A percentile compares a stretch with the other conserved stretches of the same genome.
These are phyloP conservation scores for Linnemannia elongata DNA, from an alignment of 192 early-diverging fungal genomes.

Conservation along the genomic window DNA sequence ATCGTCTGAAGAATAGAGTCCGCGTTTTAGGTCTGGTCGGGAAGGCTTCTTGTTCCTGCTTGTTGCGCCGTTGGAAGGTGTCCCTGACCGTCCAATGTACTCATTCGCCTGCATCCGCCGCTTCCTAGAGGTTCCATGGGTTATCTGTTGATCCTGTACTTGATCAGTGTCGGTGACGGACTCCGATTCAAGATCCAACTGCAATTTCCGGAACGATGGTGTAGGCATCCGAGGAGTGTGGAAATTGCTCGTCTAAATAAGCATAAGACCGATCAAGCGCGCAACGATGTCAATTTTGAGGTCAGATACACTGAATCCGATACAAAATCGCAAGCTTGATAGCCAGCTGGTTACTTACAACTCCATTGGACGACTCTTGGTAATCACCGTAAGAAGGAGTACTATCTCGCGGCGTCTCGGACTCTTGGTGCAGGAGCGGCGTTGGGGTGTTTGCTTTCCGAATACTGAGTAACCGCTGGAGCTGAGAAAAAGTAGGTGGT, in stretches of 20 bases:
- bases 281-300: too few relatives aligned
- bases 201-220: not conserved
- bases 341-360: not conserved
- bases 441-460: not conserved
- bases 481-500: slow-evolving; percentile 30
- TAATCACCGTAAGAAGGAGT: not conserved
- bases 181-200: not conserved
- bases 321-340: too few relatives aligned
- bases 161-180: not conserved
- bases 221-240: slow-evolving; percentile 30
- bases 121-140: slow-evolving; percentile 8
- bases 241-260: slow-evolving; percentile 13
- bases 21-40: not conserved
- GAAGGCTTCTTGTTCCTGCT: not conserved
- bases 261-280: not conserved
- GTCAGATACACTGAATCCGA: too few relatives aligned
- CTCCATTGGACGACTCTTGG: not conserved
- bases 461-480: slow-evolving; percentile 24
- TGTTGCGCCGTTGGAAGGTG: not conserved
- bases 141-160: not conserved
- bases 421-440: not conserved
- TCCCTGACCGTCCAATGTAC: not conserved
- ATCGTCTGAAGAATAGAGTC: not conserved
- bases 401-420: not conserved
- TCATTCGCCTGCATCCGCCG: slow-evolving; percentile 15